These are phyloP conservation scores for Penicillium bovifimosum DNA, from an alignment of 495 filamentous ascomycete genomes.

Conservation along the genomic window DNA sequence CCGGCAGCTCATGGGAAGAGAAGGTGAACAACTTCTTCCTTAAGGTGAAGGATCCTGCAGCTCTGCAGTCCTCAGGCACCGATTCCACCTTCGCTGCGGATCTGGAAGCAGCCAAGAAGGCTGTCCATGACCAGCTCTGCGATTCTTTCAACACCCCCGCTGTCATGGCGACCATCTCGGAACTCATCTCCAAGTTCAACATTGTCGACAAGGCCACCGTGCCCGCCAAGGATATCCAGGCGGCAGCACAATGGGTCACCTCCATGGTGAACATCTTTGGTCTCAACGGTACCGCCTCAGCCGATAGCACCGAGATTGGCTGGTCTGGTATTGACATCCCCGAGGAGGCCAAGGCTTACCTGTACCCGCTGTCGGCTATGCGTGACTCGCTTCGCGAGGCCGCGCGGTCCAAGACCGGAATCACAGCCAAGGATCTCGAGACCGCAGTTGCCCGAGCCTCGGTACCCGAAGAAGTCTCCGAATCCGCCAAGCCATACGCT, in stretches of 20 bases:
- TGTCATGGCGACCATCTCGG: constrained; percentile 68
- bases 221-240: constrained; percentile 49
- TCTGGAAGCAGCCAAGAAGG: constrained; percentile 58
- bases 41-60: constrained; percentile 50
- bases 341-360: constrained; percentile 55
- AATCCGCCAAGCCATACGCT: constrained; percentile 34
- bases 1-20: constrained; percentile 72
- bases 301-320: constrained; percentile 60
- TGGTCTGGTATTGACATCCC: constrained; percentile 73
- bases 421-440: constrained; percentile 29
- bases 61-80: constrained; percentile 34
- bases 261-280: constrained; percentile 79
- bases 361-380: constrained; percentile 58
- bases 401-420: constrained; percentile 39
- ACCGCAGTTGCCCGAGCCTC: constrained; percentile 24
- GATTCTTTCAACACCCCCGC: constrained; percentile 87
- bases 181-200: constrained; percentile 71
- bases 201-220: constrained; percentile 54
- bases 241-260: constrained; percentile 74
- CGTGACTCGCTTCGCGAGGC: constrained; percentile 62
- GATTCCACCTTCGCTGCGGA: constrained; percentile 31
- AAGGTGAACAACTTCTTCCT: constrained; percentile 89
- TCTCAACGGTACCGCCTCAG: constrained; percentile 60
- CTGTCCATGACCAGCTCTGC: constrained; percentile 61
- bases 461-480: constrained; percentile 21